phyloP scores from a whole-genome alignment of 2,329 filamentous ascomycete genomes.

The Davidsoniella neocaledoniae region DNA sequence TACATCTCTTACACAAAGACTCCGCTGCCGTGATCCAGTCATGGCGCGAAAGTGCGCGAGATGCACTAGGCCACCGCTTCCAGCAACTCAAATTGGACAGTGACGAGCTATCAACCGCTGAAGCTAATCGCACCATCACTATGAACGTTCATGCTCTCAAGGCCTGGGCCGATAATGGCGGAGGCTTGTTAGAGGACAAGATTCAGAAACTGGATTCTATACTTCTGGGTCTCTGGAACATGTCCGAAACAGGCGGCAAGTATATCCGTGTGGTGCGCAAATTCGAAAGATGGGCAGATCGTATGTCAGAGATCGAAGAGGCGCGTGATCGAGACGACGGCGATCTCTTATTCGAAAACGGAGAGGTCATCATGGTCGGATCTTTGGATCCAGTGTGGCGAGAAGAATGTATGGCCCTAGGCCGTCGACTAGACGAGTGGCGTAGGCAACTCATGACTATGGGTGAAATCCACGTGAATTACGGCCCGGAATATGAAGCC shows the following conservation, averaged over 20 bases:
- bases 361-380: constrained; percentile 32
- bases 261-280: constrained; percentile 36
- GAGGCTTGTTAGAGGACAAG: constrained; percentile 33
- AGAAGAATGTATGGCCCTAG: constrained; percentile 36
- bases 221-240: constrained; percentile 37
- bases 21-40: constrained; percentile 26
- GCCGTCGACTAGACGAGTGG: constrained; percentile 39
- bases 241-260: constrained; percentile 38
- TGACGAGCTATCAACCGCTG: constrained; percentile 20
- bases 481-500: neutral
- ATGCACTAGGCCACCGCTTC: constrained; percentile 31
- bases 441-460: constrained; percentile 30
- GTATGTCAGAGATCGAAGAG: constrained; percentile 29
- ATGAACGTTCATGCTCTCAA: constrained; percentile 35
- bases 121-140: constrained; percentile 29
- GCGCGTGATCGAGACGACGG: constrained; percentile 24
- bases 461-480: constrained; percentile 17
- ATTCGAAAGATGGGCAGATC: constrained; percentile 43
- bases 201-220: constrained; percentile 41
- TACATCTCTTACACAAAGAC: constrained; percentile 45
- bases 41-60: constrained; percentile 41
- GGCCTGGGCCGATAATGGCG: constrained; percentile 26
- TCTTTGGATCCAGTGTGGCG: constrained; percentile 41
- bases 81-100: constrained; percentile 21
- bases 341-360: constrained; percentile 20